phyloP scores from a whole-genome alignment of 2,329 filamentous ascomycete genomes.

The Sporothrix variecibatus region DNA sequence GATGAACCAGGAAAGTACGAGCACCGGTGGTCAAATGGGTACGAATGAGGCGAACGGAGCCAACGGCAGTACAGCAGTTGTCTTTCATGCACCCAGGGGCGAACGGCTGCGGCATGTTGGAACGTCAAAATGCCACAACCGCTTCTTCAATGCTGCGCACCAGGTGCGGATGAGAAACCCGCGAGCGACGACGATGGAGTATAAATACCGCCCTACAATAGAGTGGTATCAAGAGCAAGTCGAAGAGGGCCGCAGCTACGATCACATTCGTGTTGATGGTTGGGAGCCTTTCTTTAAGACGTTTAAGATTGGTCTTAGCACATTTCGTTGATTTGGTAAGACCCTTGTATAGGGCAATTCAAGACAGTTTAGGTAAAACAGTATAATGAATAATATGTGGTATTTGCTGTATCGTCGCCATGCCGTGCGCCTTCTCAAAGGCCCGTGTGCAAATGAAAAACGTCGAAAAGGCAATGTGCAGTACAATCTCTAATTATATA shows the following conservation, averaged over 20 bases:
- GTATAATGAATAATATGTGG: neutral
- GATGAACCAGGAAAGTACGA: neutral
- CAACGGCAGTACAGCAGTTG: conserved; percentile 32
- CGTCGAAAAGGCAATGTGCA: neutral
- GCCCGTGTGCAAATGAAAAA: neutral
- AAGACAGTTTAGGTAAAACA: too few species aligned
- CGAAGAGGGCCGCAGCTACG: conserved; percentile 50
- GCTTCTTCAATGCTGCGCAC: conserved; percentile 45
- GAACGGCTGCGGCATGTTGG: conserved; percentile 7
- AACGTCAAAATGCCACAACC: conserved; percentile 46
- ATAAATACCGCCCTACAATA: conserved; percentile 49
- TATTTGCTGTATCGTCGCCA: neutral
- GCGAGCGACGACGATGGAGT: conserved; percentile 38
- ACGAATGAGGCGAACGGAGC: conserved; percentile 24
- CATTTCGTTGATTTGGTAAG: neutral
- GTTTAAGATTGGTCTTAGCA: neutral
- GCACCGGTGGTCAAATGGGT: neutral
- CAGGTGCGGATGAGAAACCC: conserved; percentile 32
- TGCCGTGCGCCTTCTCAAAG: neutral
- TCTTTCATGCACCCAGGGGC: conserved; percentile 52
- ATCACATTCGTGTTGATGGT: conserved; percentile 49
- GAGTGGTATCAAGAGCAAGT: conserved; percentile 55
- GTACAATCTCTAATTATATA: neutral
- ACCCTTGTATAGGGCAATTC: neutral
- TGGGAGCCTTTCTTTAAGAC: conserved; percentile 46